Evolutionary conservation across 257 asterid genomes (phyloP).

Genomic region (Forsythia suspensa): DNA sequence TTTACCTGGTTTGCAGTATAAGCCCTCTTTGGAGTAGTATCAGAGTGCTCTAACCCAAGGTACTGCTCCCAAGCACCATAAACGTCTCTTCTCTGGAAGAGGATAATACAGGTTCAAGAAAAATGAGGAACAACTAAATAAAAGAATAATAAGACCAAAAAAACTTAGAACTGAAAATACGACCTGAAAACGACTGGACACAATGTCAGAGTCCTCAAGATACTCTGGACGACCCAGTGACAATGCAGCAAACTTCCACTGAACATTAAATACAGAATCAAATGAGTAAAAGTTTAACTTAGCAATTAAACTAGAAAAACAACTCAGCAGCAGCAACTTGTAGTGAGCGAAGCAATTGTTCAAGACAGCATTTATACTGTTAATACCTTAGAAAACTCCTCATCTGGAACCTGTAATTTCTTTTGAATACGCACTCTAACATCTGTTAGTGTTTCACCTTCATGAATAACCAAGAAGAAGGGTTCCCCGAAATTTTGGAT

Average conservation of each 20-base stretch:
- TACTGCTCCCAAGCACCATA: slow-evolving; percentile 56
- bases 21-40: slow-evolving; percentile 45
- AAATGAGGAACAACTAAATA: background rate
- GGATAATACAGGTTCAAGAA: slow-evolving; percentile 1
- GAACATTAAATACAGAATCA: slow-evolving; percentile 18
- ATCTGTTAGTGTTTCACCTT: slow-evolving; percentile 47
- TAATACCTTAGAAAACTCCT: slow-evolving; percentile 52
- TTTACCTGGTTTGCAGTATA: slow-evolving; percentile 48
- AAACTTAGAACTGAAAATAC: slow-evolving; percentile 3
- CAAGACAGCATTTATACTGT: background rate
- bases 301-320: background rate
- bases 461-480: slow-evolving; percentile 51
- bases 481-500: slow-evolving; percentile 63
- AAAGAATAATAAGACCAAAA: background rate
- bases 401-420: slow-evolving; percentile 53
- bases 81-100: slow-evolving; percentile 36
- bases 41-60: slow-evolving; percentile 63
- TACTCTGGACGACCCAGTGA: slow-evolving; percentile 50
- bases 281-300: slow-evolving; percentile 7
- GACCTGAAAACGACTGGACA: slow-evolving; percentile 61
- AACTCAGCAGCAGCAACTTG: background rate
- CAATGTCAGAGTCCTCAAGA: slow-evolving; percentile 52
- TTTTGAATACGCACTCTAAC: slow-evolving; percentile 50
- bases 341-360: background rate
- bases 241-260: slow-evolving; percentile 68